Conservation (phyloP, 768 basidiomycete genomes). For the Exidia glandulosa region DNA sequence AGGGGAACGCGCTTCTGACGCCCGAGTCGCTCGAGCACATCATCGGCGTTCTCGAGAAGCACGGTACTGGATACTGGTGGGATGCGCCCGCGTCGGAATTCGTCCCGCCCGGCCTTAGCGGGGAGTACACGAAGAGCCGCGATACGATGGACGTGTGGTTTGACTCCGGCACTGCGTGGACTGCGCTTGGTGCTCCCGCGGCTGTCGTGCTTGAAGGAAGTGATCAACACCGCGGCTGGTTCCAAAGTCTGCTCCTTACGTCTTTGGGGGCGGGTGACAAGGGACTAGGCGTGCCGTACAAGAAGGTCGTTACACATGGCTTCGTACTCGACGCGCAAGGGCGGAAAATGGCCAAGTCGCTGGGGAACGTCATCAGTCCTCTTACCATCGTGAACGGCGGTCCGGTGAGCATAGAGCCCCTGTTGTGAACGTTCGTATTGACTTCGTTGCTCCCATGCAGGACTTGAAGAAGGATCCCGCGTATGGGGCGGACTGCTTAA, state of each 20-base stretch:
- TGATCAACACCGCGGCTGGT: slow-evolving; percentile 98
- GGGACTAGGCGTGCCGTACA: slow-evolving; percentile 46
- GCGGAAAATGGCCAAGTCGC: slow-evolving; percentile 95
- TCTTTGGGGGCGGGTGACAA: slow-evolving; percentile 34
- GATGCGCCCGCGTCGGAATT: slow-evolving; percentile 75
- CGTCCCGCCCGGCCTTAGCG: slow-evolving; percentile 46
- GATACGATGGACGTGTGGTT: slow-evolving; percentile 99
- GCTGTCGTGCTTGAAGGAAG: slow-evolving; percentile 92
- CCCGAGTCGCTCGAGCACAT: slow-evolving; percentile 60
- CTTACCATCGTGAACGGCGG: slow-evolving; percentile 71
- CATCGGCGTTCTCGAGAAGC: slow-evolving; percentile 54
- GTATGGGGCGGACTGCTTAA: slow-evolving; percentile 77
- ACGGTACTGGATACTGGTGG: slow-evolving; percentile 88
- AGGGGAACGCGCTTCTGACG: slow-evolving; percentile 55
- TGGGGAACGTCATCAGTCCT: slow-evolving; percentile 86
- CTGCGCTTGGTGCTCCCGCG: slow-evolving; percentile 50
- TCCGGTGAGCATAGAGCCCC: slow-evolving; percentile 33
- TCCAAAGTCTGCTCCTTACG: slow-evolving; percentile 90
- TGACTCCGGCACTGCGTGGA: slow-evolving; percentile 93
- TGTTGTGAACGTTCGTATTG: background rate
- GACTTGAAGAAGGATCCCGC: slow-evolving; percentile 60
- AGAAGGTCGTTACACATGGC: slow-evolving; percentile 82
- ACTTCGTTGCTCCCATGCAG: slow-evolving; percentile 21
- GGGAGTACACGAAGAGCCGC: slow-evolving; percentile 49
- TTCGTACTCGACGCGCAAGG: slow-evolving; percentile 89